Evolutionary conservation across 176 grass and related monocot genomes (phyloP).

Genomic region (Pharus latifolius): DNA sequence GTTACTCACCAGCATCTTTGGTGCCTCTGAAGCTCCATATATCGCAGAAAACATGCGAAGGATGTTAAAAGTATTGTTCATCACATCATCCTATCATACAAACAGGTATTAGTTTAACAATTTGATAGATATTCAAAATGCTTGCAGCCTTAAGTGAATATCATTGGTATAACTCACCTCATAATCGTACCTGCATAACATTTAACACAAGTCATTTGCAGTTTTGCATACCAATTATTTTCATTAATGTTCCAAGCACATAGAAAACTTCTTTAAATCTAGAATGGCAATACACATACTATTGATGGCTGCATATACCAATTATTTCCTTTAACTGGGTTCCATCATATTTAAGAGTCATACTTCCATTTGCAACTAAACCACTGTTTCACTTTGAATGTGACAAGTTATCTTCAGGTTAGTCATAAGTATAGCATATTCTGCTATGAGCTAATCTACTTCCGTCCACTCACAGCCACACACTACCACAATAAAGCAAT

Average conservation of each 20-base stretch:
- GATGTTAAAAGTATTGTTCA: conserved; percentile 73
- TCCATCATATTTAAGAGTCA: background rate
- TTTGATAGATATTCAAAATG: background rate
- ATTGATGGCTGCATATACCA: no score
- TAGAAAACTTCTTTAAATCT: background rate
- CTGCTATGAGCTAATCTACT: background rate
- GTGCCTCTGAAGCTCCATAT: conserved; percentile 78
- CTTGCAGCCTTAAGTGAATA: background rate
- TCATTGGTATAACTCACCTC: conserved; percentile 55
- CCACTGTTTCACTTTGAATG: background rate
- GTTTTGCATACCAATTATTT: conserved; percentile 4
- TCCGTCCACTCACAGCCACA: background rate
- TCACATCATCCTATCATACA: conserved; percentile 63
- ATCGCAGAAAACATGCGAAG: conserved; percentile 75
- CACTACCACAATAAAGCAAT: background rate
- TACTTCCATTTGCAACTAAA: background rate
- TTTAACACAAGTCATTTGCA: conserved; percentile 9
- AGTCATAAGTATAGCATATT: background rate
- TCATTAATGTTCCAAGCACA: background rate
- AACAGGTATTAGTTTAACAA: conserved; percentile 16
- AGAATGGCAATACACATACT: no score
- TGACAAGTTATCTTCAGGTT: background rate
- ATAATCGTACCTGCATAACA: conserved; percentile 88
- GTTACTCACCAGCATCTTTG: conserved; percentile 70
- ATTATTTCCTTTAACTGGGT: no score